A percentile compares a stretch with the other conserved stretches of the same genome.
phyloP scores from a whole-genome alignment of 2,329 filamentous ascomycete species.

The Exophiala sideris region DNA sequence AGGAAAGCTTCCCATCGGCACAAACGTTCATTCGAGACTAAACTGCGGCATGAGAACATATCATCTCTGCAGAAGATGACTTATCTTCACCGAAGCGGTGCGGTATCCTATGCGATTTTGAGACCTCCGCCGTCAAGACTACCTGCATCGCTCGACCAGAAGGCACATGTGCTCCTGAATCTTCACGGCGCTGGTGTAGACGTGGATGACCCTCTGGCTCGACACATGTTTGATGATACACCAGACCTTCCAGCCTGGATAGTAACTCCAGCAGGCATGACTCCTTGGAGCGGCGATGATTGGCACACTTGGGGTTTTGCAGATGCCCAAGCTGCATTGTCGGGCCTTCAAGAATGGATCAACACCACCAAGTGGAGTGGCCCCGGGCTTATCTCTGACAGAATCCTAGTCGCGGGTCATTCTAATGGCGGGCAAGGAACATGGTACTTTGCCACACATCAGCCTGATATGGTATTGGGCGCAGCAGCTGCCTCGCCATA shows the following conservation, averaged over 20 bases:
- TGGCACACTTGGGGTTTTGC: conserved; percentile 60
- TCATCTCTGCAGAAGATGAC: conserved; percentile 53
- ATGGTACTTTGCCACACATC: conserved; percentile 56
- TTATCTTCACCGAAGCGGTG: conserved; percentile 52
- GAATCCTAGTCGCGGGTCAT: conserved; percentile 56
- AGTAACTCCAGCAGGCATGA: conserved; percentile 56
- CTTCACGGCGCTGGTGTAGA: conserved; percentile 59
- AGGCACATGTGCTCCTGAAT: conserved; percentile 49
- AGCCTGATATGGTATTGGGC: conserved; percentile 55
- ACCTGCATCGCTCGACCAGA: conserved; percentile 27
- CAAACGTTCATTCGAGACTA: conserved; percentile 23
- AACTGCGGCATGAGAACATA: conserved; percentile 27
- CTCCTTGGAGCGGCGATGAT: conserved; percentile 59
- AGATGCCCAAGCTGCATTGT: conserved; percentile 54
- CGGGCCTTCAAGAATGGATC: conserved; percentile 52
- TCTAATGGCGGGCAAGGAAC: conserved; percentile 61
- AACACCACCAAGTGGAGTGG: conserved; percentile 47
- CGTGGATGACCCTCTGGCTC: conserved; percentile 46
- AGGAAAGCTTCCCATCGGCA: background rate
- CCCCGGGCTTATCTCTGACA: conserved; percentile 42
- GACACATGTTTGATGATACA: conserved; percentile 48
- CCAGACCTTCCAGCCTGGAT: conserved; percentile 55
- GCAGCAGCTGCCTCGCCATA: conserved; percentile 59
- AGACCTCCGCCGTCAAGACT: conserved; percentile 49
- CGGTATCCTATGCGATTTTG: conserved; percentile 57